These are phyloP conservation scores for Terana coerulea DNA, from an alignment of 768 basidiomycete genomes.

Conservation along the genomic window DNA sequence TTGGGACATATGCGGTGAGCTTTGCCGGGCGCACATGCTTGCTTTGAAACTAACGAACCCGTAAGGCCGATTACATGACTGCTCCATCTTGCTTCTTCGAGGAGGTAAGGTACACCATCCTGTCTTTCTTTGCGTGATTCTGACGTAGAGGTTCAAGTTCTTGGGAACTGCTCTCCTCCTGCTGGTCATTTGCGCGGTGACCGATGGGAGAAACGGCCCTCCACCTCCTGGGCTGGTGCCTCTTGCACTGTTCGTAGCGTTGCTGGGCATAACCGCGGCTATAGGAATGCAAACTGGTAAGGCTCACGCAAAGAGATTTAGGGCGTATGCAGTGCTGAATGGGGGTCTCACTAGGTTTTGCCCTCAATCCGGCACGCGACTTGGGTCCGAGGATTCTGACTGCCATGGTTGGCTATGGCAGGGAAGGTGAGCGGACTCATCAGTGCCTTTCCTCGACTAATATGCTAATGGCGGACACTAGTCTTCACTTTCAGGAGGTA, in stretches of 20 bases:
- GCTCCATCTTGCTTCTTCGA: conserved; percentile 42
- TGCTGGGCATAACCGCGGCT: conserved; percentile 52
- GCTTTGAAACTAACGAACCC: background rate
- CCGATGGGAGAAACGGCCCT: conserved; percentile 50
- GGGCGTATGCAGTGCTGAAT: background rate
- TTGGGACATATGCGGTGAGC: conserved; percentile 58
- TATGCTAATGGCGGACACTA: conserved; percentile 1
- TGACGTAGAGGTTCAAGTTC: conserved; percentile 35
- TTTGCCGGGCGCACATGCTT: no score
- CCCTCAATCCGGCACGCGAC: conserved; percentile 71
- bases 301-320: background rate
- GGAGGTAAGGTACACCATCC: conserved; percentile 28
- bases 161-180: conserved; percentile 52
- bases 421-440: conserved; percentile 30
- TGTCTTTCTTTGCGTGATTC: background rate
- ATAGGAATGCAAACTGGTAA: conserved; percentile 57
- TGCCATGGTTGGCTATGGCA: conserved; percentile 71
- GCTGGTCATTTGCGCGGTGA: conserved; percentile 48
- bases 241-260: conserved; percentile 48
- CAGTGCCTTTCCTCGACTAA: background rate
- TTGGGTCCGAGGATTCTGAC: conserved; percentile 66
- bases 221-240: conserved; percentile 50
- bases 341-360: conserved; percentile 38
- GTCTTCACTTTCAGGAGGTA: conserved; percentile 43
- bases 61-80: conserved; percentile 38